Evolutionary conservation across 1,284 basidiomycete genomes (phyloP).

Genomic region (Melampsora americana): DNA sequence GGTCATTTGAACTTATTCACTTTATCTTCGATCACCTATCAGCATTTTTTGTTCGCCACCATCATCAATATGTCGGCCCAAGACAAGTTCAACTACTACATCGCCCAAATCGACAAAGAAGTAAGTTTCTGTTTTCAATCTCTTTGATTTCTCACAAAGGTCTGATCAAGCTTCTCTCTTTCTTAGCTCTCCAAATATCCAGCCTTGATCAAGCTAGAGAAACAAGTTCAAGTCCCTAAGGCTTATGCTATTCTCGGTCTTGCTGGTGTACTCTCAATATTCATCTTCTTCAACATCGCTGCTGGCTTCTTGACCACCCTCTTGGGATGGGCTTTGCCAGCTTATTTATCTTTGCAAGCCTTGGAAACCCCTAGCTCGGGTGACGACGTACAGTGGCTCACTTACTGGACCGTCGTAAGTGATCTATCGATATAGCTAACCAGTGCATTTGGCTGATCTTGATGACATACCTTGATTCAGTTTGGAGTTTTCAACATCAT

Average conservation of each 20-base stretch:
- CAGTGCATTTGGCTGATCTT: neutral
- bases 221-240: slow-evolving; percentile 43
- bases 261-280: slow-evolving; percentile 43
- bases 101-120: slow-evolving; percentile 44
- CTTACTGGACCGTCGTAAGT: slow-evolving; percentile 52
- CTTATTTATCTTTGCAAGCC: slow-evolving; percentile 79
- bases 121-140: slow-evolving; percentile 1
- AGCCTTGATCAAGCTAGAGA: slow-evolving; percentile 31
- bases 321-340: slow-evolving; percentile 76
- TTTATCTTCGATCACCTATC: neutral
- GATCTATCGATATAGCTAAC: neutral
- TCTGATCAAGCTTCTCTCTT: neutral
- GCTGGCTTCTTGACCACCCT: slow-evolving; percentile 77
- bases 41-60: neutral
- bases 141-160: neutral
- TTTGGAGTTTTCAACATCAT: slow-evolving; percentile 82
- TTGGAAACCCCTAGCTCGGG: slow-evolving; percentile 69
- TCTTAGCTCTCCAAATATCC: slow-evolving; percentile 42
- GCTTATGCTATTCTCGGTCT: slow-evolving; percentile 44
- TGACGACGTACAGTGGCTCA: slow-evolving; percentile 82
- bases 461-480: slow-evolving; percentile 61
- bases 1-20: neutral
- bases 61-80: slow-evolving; percentile 38
- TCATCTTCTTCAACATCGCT: slow-evolving; percentile 76
- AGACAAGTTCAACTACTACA: slow-evolving; percentile 44